Conservation (phyloP, 805 yeast species). For the Danielia reshetovae region DNA sequence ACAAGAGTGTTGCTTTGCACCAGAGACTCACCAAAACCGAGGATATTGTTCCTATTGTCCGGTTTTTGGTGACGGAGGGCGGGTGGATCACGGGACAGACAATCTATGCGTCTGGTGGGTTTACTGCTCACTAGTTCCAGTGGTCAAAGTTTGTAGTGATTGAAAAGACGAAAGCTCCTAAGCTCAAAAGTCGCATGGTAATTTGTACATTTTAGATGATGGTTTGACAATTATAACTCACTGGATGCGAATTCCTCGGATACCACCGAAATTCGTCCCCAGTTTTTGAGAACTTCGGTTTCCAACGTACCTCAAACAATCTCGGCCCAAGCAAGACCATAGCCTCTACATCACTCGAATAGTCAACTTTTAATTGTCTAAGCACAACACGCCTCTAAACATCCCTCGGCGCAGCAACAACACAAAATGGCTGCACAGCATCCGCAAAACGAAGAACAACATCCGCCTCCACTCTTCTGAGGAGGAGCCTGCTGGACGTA, state of each 20-base stretch:
- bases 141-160: too few relatives aligned
- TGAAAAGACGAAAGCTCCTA: too few relatives aligned
- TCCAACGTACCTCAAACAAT: too few relatives aligned
- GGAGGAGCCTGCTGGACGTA: slow-evolving; percentile 28
- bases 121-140: slow-evolving; percentile 62
- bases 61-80: slow-evolving; percentile 61
- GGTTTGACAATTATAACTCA: too few relatives aligned
- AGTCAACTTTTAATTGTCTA: neutral
- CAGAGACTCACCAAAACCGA: slow-evolving; percentile 52
- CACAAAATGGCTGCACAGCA: slow-evolving; percentile 19
- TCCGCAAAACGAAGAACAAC: slow-evolving; percentile 20
- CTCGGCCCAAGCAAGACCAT: too few relatives aligned
- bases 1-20: slow-evolving; percentile 47
- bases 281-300: too few relatives aligned
- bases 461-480: slow-evolving; percentile 20
- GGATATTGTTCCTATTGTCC: slow-evolving; percentile 62
- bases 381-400: slow-evolving; percentile 12
- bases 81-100: slow-evolving; percentile 72
- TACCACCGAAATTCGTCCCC: too few relatives aligned
- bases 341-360: neutral
- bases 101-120: slow-evolving; percentile 60
- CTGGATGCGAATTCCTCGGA: too few relatives aligned
- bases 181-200: too few relatives aligned
- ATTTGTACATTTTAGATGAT: too few relatives aligned
- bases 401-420: slow-evolving; percentile 21